Base-by-base conservation (phyloP, 176 grass and related monocot species). In the Carex littledalei region DNA sequence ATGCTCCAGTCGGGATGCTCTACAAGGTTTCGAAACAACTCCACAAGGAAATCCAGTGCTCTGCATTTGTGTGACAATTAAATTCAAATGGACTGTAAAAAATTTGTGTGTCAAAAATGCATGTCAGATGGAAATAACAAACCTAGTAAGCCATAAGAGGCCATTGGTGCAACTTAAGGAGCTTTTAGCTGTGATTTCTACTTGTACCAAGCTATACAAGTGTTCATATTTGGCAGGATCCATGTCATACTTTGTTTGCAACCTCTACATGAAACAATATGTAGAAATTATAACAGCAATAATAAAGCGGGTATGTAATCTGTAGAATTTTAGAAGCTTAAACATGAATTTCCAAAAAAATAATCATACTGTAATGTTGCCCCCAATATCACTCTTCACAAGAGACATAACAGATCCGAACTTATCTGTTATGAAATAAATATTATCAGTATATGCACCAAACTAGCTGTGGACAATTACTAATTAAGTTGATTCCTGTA, bases 131-230 rank as follows among this genome's bases (percentile, higher is more conserved):
- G 55, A 57, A 49, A 43, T 85, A 79, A 57, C 47, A 69, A 80
- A 97, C 91, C 94, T 92, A 79, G 94, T 97, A 82, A 97, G 63
- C 90, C 91, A 97, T 81, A 94, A 79, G 87, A 97, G 92, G 17
- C 90, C 92, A 47, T 97, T 96, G 66, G 87, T 78, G 84, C 91
- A 91, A 56, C 41, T 97, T 35, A 88, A 94, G 26, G 94, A 97
- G 61, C 90, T 84, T 89, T 94, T 94, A 24, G 87, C 86, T 52
- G 81, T 81, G 13, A 94, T 82, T 87, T 97, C 94, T 62, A 92
- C 80, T 91, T 90, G 87, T 86, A 97, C 87, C 90, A 97, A 65
- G 69, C 63, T 91, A 85, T 97, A 81, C 54, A 97, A 39, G 24
- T 94, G 84, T 74, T 94, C 85, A 52, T 84, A 94, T 66, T 91